Percentiles rank a stretch among this genome's conserved stretches.
phyloP scores from a whole-genome alignment of 2,329 filamentous ascomycete genomes.

The Chaetomium globosum region DNA sequence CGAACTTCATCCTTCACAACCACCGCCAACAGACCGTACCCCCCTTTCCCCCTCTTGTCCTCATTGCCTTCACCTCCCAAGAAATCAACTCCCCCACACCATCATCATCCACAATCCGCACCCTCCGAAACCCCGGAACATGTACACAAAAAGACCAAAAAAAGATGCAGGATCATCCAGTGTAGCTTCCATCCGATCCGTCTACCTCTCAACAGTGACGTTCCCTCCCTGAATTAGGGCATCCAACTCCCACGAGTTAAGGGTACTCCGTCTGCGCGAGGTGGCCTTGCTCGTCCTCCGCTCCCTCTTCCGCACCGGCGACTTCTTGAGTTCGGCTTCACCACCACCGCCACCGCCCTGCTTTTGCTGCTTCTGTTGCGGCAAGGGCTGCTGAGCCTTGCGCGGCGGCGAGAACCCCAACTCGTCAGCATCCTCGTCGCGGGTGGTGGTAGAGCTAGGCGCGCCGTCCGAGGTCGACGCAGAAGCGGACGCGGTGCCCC shows the following conservation, averaged over 20 bases:
- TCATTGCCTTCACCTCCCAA: not conserved
- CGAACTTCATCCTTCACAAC: not conserved
- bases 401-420: slow-evolving; percentile 17
- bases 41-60: slow-evolving; percentile 36
- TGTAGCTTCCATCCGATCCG: not conserved
- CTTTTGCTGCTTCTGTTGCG: slow-evolving; percentile 26
- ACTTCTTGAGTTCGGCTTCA: not conserved
- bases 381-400: not conserved
- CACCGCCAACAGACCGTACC: not conserved
- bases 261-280: slow-evolving; percentile 70
- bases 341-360: not conserved
- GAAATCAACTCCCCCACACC: not conserved
- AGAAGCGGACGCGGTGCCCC: slow-evolving; percentile 7
- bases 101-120: not conserved
- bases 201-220: slow-evolving; percentile 28
- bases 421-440: slow-evolving; percentile 21
- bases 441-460: slow-evolving; percentile 11
- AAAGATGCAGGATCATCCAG: not conserved
- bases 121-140: not conserved
- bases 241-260: slow-evolving; percentile 75
- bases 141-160: not conserved
- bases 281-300: slow-evolving; percentile 57
- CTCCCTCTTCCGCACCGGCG: slow-evolving; percentile 50
- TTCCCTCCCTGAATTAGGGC: slow-evolving; percentile 53
- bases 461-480: slow-evolving; percentile 15